phyloP scores from a whole-genome alignment of 2,329 filamentous ascomycete species.

The Aspergillus sp. region DNA sequence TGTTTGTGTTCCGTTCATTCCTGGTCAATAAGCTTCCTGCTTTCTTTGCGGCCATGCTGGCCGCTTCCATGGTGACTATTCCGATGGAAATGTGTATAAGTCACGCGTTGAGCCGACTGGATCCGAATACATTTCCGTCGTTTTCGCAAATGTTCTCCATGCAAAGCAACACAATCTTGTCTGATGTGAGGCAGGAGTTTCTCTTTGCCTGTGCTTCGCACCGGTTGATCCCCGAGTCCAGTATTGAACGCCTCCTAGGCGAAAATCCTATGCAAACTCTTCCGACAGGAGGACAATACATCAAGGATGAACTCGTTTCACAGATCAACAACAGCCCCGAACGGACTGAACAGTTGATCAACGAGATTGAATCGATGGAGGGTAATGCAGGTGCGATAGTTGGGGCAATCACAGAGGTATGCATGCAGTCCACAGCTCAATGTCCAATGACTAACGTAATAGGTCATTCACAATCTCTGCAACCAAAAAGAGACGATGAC shows the following conservation, averaged over 20 bases:
- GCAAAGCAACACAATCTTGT: conserved; percentile 54
- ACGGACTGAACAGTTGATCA: conserved; percentile 68
- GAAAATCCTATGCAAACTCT: conserved; percentile 78
- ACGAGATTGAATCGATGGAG: conserved; percentile 82
- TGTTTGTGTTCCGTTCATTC: conserved; percentile 78
- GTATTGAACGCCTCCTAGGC: conserved; percentile 74
- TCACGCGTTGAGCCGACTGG: conserved; percentile 60
- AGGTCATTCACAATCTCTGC: conserved; percentile 54
- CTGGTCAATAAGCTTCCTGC: conserved; percentile 69
- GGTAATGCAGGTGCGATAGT: conserved; percentile 86
- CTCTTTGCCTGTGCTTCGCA: conserved; percentile 87
- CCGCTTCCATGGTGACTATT: conserved; percentile 54
- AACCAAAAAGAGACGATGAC: conserved; percentile 59
- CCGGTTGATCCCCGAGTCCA: conserved; percentile 71
- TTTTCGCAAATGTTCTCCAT: conserved; percentile 62
- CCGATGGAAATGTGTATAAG: conserved; percentile 62
- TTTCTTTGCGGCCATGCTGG: conserved; percentile 54
- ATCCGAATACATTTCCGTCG: conserved; percentile 59
- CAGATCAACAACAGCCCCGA: conserved; percentile 75
- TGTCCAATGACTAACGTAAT: conserved; percentile 3
- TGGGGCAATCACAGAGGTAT: conserved; percentile 67
- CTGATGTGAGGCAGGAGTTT: conserved; percentile 73
- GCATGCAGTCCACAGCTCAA: too few relatives aligned
- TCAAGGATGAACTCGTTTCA: conserved; percentile 71
- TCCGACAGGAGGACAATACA: conserved; percentile 68